Percentiles rank a stretch among this genome's conserved stretches.
Evolutionary conservation across 73 alveolate species (phyloP).

Genomic region (Paramecium sonneborni): DNA sequence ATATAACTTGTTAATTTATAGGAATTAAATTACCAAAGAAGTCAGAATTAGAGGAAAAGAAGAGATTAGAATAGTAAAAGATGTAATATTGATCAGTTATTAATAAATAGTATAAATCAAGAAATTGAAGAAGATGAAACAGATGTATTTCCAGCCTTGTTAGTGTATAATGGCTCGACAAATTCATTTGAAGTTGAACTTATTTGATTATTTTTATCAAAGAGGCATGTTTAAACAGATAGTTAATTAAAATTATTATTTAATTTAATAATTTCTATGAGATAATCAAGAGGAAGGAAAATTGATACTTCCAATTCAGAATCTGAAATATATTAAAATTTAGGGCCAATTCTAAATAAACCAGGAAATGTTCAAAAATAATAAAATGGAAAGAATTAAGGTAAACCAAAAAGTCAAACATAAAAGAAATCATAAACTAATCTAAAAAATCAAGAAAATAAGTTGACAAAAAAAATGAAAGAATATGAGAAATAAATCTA

Average conservation of each 20-base stretch:
- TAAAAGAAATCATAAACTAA: neutral
- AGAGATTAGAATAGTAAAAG: no score
- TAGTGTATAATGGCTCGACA: neutral
- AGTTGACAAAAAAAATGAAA: slow-evolving; percentile 48
- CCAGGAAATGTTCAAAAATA: neutral
- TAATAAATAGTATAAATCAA: no score
- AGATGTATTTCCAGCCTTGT: neutral
- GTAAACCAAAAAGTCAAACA: neutral
- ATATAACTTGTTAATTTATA: neutral
- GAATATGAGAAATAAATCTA: slow-evolving; percentile 20
- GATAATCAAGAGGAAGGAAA: slow-evolving; percentile 21
- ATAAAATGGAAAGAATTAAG: neutral
- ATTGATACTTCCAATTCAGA: neutral
- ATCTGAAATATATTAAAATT: neutral
- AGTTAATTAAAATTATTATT: neutral
- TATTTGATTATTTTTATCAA: neutral
- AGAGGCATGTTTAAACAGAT: neutral
- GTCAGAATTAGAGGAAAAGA: no score
- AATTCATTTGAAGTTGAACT: neutral
- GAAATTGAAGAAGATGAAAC: neutral
- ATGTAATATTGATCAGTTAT: no score
- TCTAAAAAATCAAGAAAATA: neutral
- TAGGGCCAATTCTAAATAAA: neutral
- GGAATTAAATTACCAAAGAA: neutral
- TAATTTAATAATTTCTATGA: neutral